phyloP scores from a whole-genome alignment of 768 basidiomycete species.

The Boletus sensibilis region DNA sequence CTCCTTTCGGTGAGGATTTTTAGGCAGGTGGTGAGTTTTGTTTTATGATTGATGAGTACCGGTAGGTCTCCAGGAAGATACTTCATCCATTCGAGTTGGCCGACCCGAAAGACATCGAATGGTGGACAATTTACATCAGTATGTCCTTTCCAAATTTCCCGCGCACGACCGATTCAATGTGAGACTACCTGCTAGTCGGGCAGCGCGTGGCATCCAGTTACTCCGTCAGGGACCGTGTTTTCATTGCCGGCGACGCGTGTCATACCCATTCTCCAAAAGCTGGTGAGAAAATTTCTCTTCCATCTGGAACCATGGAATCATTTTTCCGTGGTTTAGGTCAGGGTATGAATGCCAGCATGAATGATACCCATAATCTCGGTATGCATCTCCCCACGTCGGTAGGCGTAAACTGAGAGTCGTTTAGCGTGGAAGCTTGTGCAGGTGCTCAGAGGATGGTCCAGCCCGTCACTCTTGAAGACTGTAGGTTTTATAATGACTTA shows the following conservation, averaged over 20 bases:
- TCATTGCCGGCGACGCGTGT: slow-evolving; percentile 77
- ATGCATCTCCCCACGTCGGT: neutral
- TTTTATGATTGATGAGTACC: neutral
- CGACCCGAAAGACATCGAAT: slow-evolving; percentile 51
- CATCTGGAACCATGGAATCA: neutral
- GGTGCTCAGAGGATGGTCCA: slow-evolving; percentile 44
- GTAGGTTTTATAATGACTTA: slow-evolving; percentile 23
- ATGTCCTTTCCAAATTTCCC: slow-evolving; percentile 19
- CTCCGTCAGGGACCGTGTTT: slow-evolving; percentile 60
- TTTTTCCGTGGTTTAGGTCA: slow-evolving; percentile 45
- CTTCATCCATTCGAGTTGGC: slow-evolving; percentile 55
- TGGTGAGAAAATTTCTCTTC: slow-evolving; percentile 34
- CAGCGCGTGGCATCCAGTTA: slow-evolving; percentile 70
- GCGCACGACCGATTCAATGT: neutral
- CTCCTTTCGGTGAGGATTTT: slow-evolving; percentile 47
- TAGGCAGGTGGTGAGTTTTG: too few relatives aligned
- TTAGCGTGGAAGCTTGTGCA: slow-evolving; percentile 48
- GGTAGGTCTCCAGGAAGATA: slow-evolving; percentile 53
- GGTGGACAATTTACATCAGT: slow-evolving; percentile 78
- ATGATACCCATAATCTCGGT: slow-evolving; percentile 72
- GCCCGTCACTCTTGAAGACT: slow-evolving; percentile 39
- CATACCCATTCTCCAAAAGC: slow-evolving; percentile 69
- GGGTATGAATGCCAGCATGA: slow-evolving; percentile 78
- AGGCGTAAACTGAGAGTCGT: slow-evolving; percentile 48
- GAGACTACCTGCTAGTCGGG: slow-evolving; percentile 46